These are phyloP conservation scores for Brassica incana DNA, from an alignment of 345 rosid genomes.

Conservation along the genomic window DNA sequence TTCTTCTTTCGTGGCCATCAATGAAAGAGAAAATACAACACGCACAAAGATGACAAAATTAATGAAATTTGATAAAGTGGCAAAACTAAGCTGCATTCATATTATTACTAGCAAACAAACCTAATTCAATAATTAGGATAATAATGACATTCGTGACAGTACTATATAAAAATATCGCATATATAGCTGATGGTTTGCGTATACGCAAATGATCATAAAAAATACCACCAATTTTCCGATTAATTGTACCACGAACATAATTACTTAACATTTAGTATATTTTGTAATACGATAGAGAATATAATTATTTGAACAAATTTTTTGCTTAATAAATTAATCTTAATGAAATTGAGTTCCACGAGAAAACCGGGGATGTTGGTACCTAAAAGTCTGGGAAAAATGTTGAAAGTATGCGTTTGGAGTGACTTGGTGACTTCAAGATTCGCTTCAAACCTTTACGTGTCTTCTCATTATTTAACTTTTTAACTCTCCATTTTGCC, in stretches of 20 bases:
- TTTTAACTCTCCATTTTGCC: slow-evolving; percentile 4
- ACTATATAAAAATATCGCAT: slow-evolving; percentile 1
- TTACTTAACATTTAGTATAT: neutral
- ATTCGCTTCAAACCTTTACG: slow-evolving; percentile 35
- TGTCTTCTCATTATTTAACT: neutral
- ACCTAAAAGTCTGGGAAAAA: slow-evolving; percentile 53
- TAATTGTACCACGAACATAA: neutral
- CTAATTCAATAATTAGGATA: slow-evolving; percentile 17
- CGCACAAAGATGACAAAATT: neutral
- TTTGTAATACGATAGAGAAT: slow-evolving; percentile 7
- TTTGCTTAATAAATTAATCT: neutral
- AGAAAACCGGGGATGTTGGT: slow-evolving; percentile 40
- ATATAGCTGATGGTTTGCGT: neutral
- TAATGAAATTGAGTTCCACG: slow-evolving; percentile 32
- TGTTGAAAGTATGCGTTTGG: slow-evolving; percentile 39
- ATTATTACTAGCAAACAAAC: slow-evolving; percentile 11
- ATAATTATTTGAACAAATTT: slow-evolving; percentile 1
- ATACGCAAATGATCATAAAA: slow-evolving; percentile 20
- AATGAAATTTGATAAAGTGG: neutral
- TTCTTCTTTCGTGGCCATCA: neutral
- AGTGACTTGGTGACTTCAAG: slow-evolving; percentile 27
- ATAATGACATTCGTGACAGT: slow-evolving; percentile 6
- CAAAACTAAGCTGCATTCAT: slow-evolving; percentile 18
- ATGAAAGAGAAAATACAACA: neutral
- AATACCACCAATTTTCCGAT: neutral